Evolutionary conservation across 176 grass and related monocot species (phyloP).

Genomic region (Oryza glaberrima): DNA sequence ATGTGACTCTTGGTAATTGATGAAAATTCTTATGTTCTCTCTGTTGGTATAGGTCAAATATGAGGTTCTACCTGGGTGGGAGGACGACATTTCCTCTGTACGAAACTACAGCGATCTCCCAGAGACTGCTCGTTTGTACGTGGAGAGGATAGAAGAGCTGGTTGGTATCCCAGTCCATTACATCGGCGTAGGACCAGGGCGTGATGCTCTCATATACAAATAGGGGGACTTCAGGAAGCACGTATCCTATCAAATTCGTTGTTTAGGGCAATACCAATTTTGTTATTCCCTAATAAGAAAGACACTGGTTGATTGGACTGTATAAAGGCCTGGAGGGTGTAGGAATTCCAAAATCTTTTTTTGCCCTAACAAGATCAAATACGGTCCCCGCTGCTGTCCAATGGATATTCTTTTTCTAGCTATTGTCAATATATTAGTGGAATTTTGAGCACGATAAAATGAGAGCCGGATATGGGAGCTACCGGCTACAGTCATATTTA

Average conservation of each 20-base stretch:
- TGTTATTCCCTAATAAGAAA: background rate
- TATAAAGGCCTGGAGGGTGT: slow-evolving; percentile 19
- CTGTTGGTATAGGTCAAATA: slow-evolving; percentile 74
- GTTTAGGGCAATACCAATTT: background rate
- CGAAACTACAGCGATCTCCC: slow-evolving; percentile 76
- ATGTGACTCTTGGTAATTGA: background rate
- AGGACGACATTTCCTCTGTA: slow-evolving; percentile 74
- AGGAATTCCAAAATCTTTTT: background rate
- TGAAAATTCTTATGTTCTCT: slow-evolving; percentile 31
- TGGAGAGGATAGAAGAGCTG: slow-evolving; percentile 90
- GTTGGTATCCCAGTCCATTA: slow-evolving; percentile 85
- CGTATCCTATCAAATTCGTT: background rate
- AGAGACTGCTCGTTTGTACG: slow-evolving; percentile 62
- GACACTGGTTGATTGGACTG: background rate
- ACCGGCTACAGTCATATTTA: background rate
- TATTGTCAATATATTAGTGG: background rate
- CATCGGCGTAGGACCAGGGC: slow-evolving; percentile 84
- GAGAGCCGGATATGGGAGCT: background rate
- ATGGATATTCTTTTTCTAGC: background rate
- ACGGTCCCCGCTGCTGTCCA: background rate
- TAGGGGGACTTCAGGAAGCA: slow-evolving; percentile 13
- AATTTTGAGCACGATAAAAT: background rate
- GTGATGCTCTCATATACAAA: slow-evolving; percentile 93
- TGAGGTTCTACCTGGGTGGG: slow-evolving; percentile 81
- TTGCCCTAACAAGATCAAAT: background rate